Evolutionary conservation across 139 green algal species (phyloP), one percentile per base, ranked within the genome.

Genomic region (Chlamydomonas eustigma): DNA sequence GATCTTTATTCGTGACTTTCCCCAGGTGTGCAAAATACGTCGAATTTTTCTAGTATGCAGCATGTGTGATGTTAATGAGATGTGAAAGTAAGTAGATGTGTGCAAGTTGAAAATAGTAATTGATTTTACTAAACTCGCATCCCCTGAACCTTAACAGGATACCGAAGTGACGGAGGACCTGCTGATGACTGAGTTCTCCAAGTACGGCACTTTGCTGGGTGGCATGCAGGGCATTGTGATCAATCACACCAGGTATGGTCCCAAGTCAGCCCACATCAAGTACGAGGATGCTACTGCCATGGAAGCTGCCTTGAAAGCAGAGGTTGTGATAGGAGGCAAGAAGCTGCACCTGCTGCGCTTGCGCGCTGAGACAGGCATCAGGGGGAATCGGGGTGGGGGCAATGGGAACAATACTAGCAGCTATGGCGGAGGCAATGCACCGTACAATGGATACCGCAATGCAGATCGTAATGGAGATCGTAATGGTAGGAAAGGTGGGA

Each of bases 251-350:
- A 73, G 50, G 66, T 73, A 22, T 35, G 38, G 4, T 31, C 2
- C 25, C 30, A 70, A 78, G 73, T 33, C 51, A 37, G 73, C 73
- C 3, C 64, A 71, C 73, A 63, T 78, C 51, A 70, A 71, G 34
- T 77, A 51, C 30, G 38, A 70, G 4, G 44, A 77, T 3, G 18
- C 34, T 22, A 3, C 50, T 4, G 31, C 34, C 18, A 50, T 77
- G 71, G 71, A 77, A 34, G 71, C 50, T 1, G 71, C 50, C 50
- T 50, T 65, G 22, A 12, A 63, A 34, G 70, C 70, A 4, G 18
- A 3, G 2, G 30, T 77, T 39, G 64, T 2, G 24, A 63, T 75
- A 39, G 24, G 33, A 3, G 69, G 51, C 69, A 51, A 64, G 69
- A 18, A 33, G 37, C 35, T 75, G 39, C 35, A 75, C 39, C 30